Evolutionary conservation across 2,329 filamentous ascomycete species (phyloP).

Genomic region (Colletotrichum paranaense): DNA sequence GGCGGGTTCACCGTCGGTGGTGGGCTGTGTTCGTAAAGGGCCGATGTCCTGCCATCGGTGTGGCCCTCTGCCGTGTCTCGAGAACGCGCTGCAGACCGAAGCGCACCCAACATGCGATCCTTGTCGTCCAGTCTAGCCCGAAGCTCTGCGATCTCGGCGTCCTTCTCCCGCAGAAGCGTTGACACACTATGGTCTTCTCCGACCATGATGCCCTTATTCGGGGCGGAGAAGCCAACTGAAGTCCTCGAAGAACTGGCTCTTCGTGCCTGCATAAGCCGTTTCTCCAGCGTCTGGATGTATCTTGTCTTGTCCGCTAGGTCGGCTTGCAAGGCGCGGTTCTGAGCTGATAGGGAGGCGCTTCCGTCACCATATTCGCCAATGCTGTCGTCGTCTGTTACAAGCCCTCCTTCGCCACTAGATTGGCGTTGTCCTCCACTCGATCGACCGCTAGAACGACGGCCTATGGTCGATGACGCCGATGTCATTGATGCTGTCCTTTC

Average conservation of each 20-base stretch:
- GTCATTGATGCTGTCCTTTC: constrained; percentile 76
- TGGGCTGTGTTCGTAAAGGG: constrained; percentile 37
- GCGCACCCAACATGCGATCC: constrained; percentile 89
- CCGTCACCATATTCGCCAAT: constrained; percentile 88
- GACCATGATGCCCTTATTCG: constrained; percentile 74
- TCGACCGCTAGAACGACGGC: constrained; percentile 62
- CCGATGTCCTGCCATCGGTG: constrained; percentile 41
- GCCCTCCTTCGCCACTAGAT: constrained; percentile 53
- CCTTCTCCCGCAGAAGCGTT: constrained; percentile 84
- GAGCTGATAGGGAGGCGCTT: constrained; percentile 82
- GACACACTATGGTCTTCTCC: constrained; percentile 83
- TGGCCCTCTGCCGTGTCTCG: constrained; percentile 79
- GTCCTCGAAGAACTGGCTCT: constrained; percentile 90
- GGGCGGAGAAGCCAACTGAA: constrained; percentile 75
- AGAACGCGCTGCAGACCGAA: constrained; percentile 86
- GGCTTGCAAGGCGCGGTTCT: constrained; percentile 92
- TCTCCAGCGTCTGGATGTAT: constrained; percentile 94
- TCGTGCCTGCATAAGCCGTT: constrained; percentile 88
- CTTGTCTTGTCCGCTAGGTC: constrained; percentile 97
- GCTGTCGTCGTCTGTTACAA: constrained; percentile 74
- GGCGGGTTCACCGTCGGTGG: constrained; percentile 34
- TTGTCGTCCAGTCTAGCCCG: constrained; percentile 92
- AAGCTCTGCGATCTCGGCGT: constrained; percentile 92
- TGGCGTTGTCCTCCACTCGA: constrained; percentile 58
- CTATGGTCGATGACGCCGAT: constrained; percentile 71